Base-by-base conservation (phyloP, 331 rosid species). In the Telfairia occidentalis region DNA sequence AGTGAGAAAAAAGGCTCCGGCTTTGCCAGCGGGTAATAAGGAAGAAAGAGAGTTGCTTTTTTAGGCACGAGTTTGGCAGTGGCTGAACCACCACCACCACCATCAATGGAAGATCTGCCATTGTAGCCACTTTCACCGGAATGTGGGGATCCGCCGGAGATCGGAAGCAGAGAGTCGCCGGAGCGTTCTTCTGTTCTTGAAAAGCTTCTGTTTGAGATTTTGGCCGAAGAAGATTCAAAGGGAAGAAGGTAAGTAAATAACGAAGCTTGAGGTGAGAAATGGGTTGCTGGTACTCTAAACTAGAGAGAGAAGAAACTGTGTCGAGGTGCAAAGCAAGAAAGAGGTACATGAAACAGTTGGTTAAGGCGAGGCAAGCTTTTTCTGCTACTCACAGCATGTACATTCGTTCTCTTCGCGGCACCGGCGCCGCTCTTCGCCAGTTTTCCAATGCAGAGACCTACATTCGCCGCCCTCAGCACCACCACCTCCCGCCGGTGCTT, bases 321-420 rank as follows among this genome's bases (percentile, higher is more conserved):
- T 83, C 92, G 5, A 79, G 88, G 30, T 92, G 97, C 79, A 90
- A 89, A 77, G 84, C 91, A 0, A 86, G 98, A 28, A 89, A 84
- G 83, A 87, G 88, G 76, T 92, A 92, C 87, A 87, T 90, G 93
- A 92, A 90, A 42, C 96, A 90, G 75, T 50, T 92, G 4, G 97
- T 89, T 1, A 81, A 87, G 75, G 90, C 97, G 15, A 84, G 98
- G 45, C 97, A 90, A 71, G 87, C 90, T 75, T 84, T 89, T 66
- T 85, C 92, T 1, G 97, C 92, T 0, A 71, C 88, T 2, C 96
- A 90, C 83, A 87, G 83, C 66, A 85, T 92, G 90, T 92, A 92
- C 78, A 84, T 90, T 48, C 92, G 89, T 0, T 95, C 97, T 0
- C 97, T 90, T 26, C 96, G 97, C 11, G 69, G 85, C 29, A 90